A percentile compares a stretch with the other conserved stretches of the same genome.
Evolutionary conservation across 257 asterid species (phyloP).

Genomic region (Haberlea rhodopensis): DNA sequence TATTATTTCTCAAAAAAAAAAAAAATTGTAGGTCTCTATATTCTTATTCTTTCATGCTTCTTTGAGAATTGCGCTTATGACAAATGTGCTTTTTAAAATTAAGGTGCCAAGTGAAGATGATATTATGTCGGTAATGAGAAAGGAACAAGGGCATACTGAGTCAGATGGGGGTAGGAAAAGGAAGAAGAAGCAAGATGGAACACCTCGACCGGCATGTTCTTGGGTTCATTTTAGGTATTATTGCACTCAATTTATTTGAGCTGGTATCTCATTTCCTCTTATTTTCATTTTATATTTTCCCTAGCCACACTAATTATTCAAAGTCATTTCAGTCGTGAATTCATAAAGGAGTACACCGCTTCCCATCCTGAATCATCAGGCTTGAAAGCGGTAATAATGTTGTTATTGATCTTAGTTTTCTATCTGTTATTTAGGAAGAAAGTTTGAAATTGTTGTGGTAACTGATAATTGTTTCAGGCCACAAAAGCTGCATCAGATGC

Average conservation of each 20-base stretch:
- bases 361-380: slow-evolving; percentile 97
- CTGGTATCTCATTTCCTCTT: slow-evolving; percentile 8
- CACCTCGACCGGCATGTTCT: slow-evolving; percentile 94
- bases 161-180: slow-evolving; percentile 69
- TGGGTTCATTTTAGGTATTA: slow-evolving; percentile 97
- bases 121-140: slow-evolving; percentile 49
- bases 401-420: slow-evolving; percentile 23
- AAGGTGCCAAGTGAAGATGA: slow-evolving; percentile 64
- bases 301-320: slow-evolving; percentile 24
- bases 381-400: slow-evolving; percentile 68
- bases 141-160: slow-evolving; percentile 59
- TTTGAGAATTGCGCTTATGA: slow-evolving; percentile 19
- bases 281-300: not conserved
- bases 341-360: slow-evolving; percentile 89
- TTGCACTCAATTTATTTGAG: slow-evolving; percentile 19
- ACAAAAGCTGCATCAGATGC: slow-evolving; percentile 99
- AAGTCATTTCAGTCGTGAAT: slow-evolving; percentile 67
- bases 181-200: slow-evolving; percentile 69
- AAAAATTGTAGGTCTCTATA: slow-evolving; percentile 11
- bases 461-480: slow-evolving; percentile 52
- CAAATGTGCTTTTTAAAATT: slow-evolving; percentile 23
- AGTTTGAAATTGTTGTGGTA: slow-evolving; percentile 11
- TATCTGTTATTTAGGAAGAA: not conserved
- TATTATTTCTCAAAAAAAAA: slow-evolving; percentile 87
- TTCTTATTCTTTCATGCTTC: slow-evolving; percentile 13